These are phyloP conservation scores for Filosporella fistucella DNA, from an alignment of 495 filamentous ascomycete genomes.

Conservation along the genomic window DNA sequence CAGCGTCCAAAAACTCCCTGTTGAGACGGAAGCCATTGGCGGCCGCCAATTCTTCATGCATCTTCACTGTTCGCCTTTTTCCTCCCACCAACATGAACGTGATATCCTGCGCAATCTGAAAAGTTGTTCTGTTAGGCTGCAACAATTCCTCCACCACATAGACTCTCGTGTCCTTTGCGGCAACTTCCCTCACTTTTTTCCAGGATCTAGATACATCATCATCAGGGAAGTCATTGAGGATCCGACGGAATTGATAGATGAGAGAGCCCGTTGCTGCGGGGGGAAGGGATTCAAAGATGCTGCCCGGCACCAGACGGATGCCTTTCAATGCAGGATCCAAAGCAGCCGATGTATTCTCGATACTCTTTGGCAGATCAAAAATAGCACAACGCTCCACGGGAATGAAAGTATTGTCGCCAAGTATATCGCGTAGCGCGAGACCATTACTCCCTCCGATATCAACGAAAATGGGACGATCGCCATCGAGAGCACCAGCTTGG, in stretches of 20 bases:
- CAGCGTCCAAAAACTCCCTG: not conserved
- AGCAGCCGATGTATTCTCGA: constrained; percentile 7
- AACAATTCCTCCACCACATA: constrained; percentile 32
- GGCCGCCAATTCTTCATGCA: not conserved
- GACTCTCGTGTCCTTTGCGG: constrained; percentile 21
- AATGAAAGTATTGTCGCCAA: constrained; percentile 20
- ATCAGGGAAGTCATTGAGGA: constrained; percentile 33
- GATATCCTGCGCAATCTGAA: not conserved
- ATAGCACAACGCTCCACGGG: constrained; percentile 27
- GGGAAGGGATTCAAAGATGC: constrained; percentile 29
- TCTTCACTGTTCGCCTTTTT: not conserved
- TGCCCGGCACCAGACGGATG: constrained; percentile 22
- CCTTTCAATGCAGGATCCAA: constrained; percentile 20
- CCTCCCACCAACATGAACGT: not conserved
- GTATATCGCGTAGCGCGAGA: constrained; percentile 28
- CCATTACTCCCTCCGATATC: constrained; percentile 38
- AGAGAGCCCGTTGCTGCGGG: constrained; percentile 29
- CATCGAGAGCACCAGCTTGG: constrained; percentile 5
- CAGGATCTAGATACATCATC: constrained; percentile 26
- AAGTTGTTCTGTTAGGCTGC: not conserved
- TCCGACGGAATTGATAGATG: constrained; percentile 32
- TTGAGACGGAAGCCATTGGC: not conserved
- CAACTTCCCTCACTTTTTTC: constrained; percentile 20
- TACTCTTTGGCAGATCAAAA: constrained; percentile 29
- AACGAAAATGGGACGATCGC: constrained; percentile 23